These are phyloP conservation scores for Ophiocordyceps camponoti-saundersi DNA, from an alignment of 2,329 filamentous ascomycete genomes.

Conservation along the genomic window DNA sequence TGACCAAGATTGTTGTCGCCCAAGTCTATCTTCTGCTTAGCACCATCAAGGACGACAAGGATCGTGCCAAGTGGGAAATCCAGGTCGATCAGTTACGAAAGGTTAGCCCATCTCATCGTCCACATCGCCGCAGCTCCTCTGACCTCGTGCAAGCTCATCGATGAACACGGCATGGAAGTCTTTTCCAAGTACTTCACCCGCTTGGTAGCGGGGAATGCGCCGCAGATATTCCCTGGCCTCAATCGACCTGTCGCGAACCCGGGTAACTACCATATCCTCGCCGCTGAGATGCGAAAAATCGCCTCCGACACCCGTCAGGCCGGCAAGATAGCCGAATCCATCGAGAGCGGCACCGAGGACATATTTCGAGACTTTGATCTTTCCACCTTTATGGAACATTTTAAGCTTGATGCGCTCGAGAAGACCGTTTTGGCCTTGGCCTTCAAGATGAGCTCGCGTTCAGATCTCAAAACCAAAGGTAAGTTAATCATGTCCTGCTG, in stretches of 20 bases:
- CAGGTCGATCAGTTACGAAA: conserved; percentile 86
- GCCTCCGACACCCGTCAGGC: conserved; percentile 67
- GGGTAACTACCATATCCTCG: conserved; percentile 70
- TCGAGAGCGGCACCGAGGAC: conserved; percentile 81
- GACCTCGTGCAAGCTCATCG: conserved; percentile 49
- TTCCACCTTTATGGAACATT: conserved; percentile 90
- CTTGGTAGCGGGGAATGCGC: conserved; percentile 77
- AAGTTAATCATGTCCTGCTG: conserved; percentile 9
- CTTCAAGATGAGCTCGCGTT: conserved; percentile 66
- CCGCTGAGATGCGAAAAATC: conserved; percentile 74
- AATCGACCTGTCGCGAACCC: conserved; percentile 57
- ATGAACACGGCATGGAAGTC: conserved; percentile 98
- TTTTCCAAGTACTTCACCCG: conserved; percentile 92
- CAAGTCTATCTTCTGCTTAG: conserved; percentile 90
- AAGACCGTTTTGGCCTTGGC: conserved; percentile 79
- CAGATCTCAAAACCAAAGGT: conserved; percentile 85
- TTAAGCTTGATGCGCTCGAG: conserved; percentile 75
- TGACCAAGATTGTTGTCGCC: conserved; percentile 87
- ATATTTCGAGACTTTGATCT: conserved; percentile 93
- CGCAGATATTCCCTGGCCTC: conserved; percentile 72
- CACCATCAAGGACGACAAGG: conserved; percentile 88
- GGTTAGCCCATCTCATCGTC: conserved; percentile 33
- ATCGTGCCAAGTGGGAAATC: conserved; percentile 75
- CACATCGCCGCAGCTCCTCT: not conserved
- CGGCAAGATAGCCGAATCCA: conserved; percentile 78